Base-by-base conservation (phyloP, 139 green algal species). In the Chara braunii region DNA sequence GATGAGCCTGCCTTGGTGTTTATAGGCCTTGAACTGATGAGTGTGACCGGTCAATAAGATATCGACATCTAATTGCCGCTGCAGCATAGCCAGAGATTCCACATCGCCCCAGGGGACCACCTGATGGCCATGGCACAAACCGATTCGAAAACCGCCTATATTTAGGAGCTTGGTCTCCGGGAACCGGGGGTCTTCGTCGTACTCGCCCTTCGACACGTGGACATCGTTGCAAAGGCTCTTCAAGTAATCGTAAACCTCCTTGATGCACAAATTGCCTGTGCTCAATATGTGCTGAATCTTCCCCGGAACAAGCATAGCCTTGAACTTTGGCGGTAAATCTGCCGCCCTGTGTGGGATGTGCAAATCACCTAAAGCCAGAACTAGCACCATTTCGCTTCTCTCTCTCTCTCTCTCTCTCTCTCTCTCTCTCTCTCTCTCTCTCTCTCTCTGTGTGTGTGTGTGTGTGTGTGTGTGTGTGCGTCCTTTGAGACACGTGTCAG, bases 1-100 rank as follows among this genome's bases (percentile, higher is more conserved):
- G 28, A 95, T 70, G 8, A 97, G 76, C 11, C 80, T 73, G 32
- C 85, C 80, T 29, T 95, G 87, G 32, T 84, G 74, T 37, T 71
- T 72, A 26, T 71, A 74, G 22, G 65, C 65, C 70, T 90, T 86
- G 64, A 92, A 89, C 37, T 85, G 78, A 61, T 97, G 90, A 14
- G 89, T 95, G 80, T 95, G 87, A 0, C 90, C 92, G 0, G 83
- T 93, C 3, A 98, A 70, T 11, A 98, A 81, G 34, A 98, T 90
- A 72, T 98, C 92, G 0, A 85, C 88, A 30, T 86, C 83, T 52
- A 97, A 59, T 60, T 87, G 83, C 40, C 92, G 67, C 66, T 93
- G 83, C 51, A 95, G 58, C 22, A 87, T 81, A 4, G 80, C 83
- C 35, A 95, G 76, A 2, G 86, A 77, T 1, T 91, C 83, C 0